Conservation (phyloP, 805 yeast genomes). For the Blastobotrys parvus region DNA sequence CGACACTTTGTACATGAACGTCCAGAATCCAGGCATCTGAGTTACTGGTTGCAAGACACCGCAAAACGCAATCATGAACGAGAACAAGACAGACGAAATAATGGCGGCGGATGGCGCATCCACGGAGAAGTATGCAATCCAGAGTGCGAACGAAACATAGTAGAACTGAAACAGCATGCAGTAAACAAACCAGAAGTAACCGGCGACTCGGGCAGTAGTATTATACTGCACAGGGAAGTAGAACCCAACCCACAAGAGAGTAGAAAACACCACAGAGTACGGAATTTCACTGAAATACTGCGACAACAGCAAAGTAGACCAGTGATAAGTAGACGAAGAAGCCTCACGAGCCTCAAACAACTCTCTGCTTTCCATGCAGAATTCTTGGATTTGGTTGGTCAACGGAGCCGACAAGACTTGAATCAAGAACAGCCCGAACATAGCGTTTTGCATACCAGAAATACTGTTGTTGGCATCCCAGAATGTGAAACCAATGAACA, state of each 20-base stretch:
- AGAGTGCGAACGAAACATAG: constrained; percentile 45
- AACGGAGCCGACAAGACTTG: constrained; percentile 50
- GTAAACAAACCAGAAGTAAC: constrained; percentile 42
- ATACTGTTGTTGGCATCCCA: constrained; percentile 45
- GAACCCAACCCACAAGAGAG: constrained; percentile 45
- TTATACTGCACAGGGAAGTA: constrained; percentile 42
- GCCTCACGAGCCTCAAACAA: constrained; percentile 64
- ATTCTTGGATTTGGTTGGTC: constrained; percentile 55
- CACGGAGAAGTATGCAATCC: constrained; percentile 50
- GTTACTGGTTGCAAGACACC: constrained; percentile 55
- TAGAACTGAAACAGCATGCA: constrained; percentile 43
- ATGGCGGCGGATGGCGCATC: constrained; percentile 62
- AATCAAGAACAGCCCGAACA: constrained; percentile 54
- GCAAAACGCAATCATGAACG: constrained; percentile 55
- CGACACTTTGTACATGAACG: constrained; percentile 67
- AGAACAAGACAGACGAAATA: constrained; percentile 45
- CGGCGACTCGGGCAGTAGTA: constrained; percentile 41
- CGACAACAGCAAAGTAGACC: constrained; percentile 50
- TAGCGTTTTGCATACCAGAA: constrained; percentile 50
- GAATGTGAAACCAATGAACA: constrained; percentile 68
- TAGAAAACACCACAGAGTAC: constrained; percentile 41
- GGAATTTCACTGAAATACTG: constrained; percentile 55
- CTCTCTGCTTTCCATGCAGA: constrained; percentile 50
- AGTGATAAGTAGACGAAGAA: constrained; percentile 64
- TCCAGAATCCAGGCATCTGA: constrained; percentile 76